A percentile compares a stretch with the other conserved stretches of the same genome.
Conservation (phyloP, 768 basidiomycete species). For the Suillus subluteus region DNA sequence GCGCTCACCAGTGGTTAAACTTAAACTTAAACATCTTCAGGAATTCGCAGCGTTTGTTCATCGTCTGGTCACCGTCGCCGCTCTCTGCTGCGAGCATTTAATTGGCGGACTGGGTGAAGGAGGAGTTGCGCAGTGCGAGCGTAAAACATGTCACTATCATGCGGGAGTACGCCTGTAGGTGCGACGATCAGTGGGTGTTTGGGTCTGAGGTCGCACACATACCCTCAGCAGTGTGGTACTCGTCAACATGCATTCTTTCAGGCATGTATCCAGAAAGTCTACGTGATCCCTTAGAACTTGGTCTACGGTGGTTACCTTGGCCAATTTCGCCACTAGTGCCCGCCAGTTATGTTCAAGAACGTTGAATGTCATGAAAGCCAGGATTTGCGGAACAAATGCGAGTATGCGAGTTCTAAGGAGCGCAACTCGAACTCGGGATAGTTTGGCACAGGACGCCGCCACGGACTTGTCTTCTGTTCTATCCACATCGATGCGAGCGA, state of each 20-base stretch:
- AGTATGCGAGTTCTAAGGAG: constrained; percentile 90
- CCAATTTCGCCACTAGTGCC: constrained; percentile 78
- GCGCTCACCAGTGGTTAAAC: no score
- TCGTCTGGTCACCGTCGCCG: no score
- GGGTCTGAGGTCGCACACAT: no score
- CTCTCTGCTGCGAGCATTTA: no score
- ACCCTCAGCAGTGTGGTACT: no score
- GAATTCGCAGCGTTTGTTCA: no score
- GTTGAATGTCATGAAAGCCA: constrained; percentile 92
- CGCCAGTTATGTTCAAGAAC: constrained; percentile 97
- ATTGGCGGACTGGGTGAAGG: no score
- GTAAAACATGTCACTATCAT: no score
- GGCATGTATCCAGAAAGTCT: constrained; percentile 95
- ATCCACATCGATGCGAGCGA: constrained; percentile 91
- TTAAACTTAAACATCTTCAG: no score
- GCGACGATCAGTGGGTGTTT: no score
- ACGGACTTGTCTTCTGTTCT: constrained; percentile 84
- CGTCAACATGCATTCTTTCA: constrained; percentile 64
- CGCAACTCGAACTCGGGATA: constrained; percentile 81
- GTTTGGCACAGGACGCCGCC: constrained; percentile 65
- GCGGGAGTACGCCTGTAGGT: no score
- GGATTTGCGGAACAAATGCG: constrained; percentile 90
- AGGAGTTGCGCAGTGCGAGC: no score
- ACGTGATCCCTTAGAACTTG: constrained; percentile 94
- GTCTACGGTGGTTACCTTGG: constrained; percentile 92